Percentiles rank a stretch among this genome's conserved stretches.
These are phyloP conservation scores for Leucoagaricus sp. DNA, from an alignment of 1,284 basidiomycete species.

Conservation along the genomic window DNA sequence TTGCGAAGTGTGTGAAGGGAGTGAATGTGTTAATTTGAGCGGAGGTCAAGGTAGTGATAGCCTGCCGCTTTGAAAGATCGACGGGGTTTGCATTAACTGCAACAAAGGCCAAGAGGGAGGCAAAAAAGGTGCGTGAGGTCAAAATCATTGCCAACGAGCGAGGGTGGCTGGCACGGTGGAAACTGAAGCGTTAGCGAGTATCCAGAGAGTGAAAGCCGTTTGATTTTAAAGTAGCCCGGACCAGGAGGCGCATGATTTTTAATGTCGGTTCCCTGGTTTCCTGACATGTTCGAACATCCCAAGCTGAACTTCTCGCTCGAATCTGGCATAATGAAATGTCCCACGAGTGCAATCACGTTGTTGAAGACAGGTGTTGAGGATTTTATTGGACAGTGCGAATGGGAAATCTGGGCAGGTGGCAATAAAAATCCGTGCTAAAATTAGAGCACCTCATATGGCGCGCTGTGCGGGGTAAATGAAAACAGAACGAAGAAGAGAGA, in stretches of 20 bases:
- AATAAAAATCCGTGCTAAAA: slow-evolving; percentile 3
- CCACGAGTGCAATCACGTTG: background rate
- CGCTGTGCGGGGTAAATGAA: background rate
- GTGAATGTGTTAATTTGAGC: slow-evolving; percentile 43
- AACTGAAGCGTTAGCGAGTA: background rate
- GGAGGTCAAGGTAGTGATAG: slow-evolving; percentile 41
- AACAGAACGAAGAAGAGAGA: background rate
- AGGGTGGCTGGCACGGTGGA: background rate
- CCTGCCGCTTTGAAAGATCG: slow-evolving; percentile 27
- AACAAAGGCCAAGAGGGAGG: background rate
- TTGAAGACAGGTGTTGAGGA: background rate
- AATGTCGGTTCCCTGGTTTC: background rate
- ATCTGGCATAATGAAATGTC: too few species aligned
- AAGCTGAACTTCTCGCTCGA: background rate
- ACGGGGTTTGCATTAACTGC: slow-evolving; percentile 19
- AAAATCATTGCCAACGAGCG: background rate
- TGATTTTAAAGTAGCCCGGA: background rate
- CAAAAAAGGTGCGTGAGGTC: background rate
- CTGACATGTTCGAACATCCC: background rate
- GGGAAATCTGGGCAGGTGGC: background rate
- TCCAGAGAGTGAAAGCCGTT: background rate
- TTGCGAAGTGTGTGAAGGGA: slow-evolving; percentile 48
- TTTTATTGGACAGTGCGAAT: slow-evolving; percentile 5
- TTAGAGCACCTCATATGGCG: slow-evolving; percentile 9
- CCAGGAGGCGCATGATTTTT: background rate